Evolutionary conservation across 1,139 yeast genomes (phyloP).

Genomic region (Citeromyces hawaiiensis): DNA sequence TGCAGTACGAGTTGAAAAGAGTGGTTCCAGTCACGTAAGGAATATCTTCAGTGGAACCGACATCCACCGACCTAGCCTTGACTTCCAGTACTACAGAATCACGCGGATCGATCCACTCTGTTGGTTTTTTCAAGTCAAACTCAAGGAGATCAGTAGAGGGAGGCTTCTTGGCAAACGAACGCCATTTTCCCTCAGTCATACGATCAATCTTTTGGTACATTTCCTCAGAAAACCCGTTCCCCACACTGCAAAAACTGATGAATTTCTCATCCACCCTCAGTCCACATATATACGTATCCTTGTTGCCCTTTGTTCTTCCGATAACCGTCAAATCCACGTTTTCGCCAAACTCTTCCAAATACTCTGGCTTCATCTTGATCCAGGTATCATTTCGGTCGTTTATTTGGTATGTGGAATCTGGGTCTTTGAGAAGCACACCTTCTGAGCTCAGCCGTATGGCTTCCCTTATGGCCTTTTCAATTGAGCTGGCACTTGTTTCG

Average conservation of each 20-base stretch:
- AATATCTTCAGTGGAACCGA: slow-evolving; percentile 22
- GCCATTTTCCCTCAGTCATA: slow-evolving; percentile 52
- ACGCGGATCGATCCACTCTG: slow-evolving; percentile 60
- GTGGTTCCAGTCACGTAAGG: slow-evolving; percentile 59
- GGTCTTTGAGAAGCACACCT: slow-evolving; percentile 70
- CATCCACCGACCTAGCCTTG: slow-evolving; percentile 65
- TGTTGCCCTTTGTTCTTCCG: slow-evolving; percentile 65
- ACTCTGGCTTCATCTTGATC: slow-evolving; percentile 89
- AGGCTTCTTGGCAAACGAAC: slow-evolving; percentile 19
- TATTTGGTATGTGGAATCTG: slow-evolving; percentile 42
- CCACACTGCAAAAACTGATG: slow-evolving; percentile 64
- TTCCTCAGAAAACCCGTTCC: slow-evolving; percentile 65
- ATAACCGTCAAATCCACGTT: slow-evolving; percentile 69
- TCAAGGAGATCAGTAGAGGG: slow-evolving; percentile 29
- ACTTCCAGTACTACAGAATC: slow-evolving; percentile 76
- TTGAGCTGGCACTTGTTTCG: slow-evolving; percentile 33
- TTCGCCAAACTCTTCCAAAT: slow-evolving; percentile 75
- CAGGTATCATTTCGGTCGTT: slow-evolving; percentile 51
- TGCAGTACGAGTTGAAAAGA: slow-evolving; percentile 64
- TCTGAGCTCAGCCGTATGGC: slow-evolving; percentile 61
- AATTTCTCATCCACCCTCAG: slow-evolving; percentile 24
- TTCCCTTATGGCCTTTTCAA: slow-evolving; percentile 38
- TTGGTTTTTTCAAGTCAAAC: slow-evolving; percentile 52
- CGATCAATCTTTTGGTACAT: slow-evolving; percentile 50
- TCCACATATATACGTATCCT: slow-evolving; percentile 70